A percentile compares a stretch with the other conserved stretches of the same genome.
These are phyloP conservation scores for Hyphopichia khmerensis DNA, from an alignment of 1,139 yeast genomes.

Conservation along the genomic window DNA sequence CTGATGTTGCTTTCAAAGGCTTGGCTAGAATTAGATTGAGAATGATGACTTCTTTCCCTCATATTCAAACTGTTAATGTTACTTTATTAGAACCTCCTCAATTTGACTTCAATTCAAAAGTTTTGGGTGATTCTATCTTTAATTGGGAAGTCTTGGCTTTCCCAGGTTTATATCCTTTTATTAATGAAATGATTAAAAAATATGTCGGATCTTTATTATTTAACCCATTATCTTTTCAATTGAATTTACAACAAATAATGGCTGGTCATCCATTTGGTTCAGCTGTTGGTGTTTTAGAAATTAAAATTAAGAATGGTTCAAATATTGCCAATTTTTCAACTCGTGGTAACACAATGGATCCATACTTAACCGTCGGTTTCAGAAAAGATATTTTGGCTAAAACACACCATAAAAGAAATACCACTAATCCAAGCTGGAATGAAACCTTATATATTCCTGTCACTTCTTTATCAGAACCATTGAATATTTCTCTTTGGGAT, in stretches of 20 bases:
- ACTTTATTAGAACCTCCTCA: conserved; percentile 83
- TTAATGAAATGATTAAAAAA: conserved; percentile 80
- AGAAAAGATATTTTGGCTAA: conserved; percentile 57
- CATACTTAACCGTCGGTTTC: conserved; percentile 77
- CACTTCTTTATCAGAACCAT: conserved; percentile 75
- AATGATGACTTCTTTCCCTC: conserved; percentile 90
- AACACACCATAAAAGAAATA: conserved; percentile 64
- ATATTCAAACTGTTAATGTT: conserved; percentile 83
- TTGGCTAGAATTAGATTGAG: conserved; percentile 77
- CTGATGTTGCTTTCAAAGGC: conserved; percentile 64
- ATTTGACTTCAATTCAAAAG: conserved; percentile 75
- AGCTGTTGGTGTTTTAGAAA: conserved; percentile 81
- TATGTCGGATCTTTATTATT: conserved; percentile 86
- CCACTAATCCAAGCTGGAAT: conserved; percentile 77
- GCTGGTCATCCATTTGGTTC: conserved; percentile 81
- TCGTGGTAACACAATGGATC: conserved; percentile 81
- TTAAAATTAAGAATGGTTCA: conserved; percentile 65
- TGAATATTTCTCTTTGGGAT: conserved; percentile 68
- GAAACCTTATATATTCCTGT: conserved; percentile 73
- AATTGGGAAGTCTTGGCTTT: conserved; percentile 83
- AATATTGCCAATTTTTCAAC: conserved; percentile 67
- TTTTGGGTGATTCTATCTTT: conserved; percentile 73
- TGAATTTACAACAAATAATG: conserved; percentile 85
- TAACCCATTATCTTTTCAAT: conserved; percentile 86
- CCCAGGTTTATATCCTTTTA: conserved; percentile 82